Conservation (phyloP, 2,329 filamentous ascomycete species). For the Trichoderma brevicompactum region DNA sequence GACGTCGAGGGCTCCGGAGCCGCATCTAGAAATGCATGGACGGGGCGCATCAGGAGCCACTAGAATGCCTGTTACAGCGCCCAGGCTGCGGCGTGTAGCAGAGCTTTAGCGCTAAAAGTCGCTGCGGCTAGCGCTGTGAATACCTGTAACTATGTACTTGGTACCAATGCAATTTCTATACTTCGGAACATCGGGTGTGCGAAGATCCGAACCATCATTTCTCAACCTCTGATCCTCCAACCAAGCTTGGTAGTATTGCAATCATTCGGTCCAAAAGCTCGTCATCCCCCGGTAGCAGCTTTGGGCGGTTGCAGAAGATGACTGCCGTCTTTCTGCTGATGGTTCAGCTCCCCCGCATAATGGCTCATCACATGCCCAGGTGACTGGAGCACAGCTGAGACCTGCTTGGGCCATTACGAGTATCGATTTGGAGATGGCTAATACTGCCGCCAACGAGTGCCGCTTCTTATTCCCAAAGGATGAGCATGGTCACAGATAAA, state of each 20-base stretch:
- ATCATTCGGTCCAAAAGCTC: not conserved
- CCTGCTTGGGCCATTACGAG: slow-evolving; percentile 1
- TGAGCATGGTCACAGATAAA: not conserved
- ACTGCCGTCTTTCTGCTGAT: not conserved
- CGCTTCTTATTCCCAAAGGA: not conserved
- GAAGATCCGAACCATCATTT: not conserved
- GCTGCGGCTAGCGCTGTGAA: slow-evolving; percentile 2
- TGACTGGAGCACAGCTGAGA: not conserved
- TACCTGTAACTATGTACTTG: too few species aligned
- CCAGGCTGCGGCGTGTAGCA: not conserved
- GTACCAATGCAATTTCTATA: not conserved
- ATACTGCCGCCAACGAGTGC: not conserved
- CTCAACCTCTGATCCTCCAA: not conserved
- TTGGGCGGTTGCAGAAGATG: not conserved
- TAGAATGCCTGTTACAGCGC: not conserved
- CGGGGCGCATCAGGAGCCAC: not conserved
- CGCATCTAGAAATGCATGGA: not conserved
- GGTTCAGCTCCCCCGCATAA: slow-evolving; percentile 4
- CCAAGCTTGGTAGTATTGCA: too few species aligned
- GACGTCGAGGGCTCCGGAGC: slow-evolving; percentile 5
- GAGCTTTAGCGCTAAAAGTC: not conserved
- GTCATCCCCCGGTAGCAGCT: not conserved
- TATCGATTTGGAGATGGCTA: not conserved
- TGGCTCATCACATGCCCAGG: slow-evolving; percentile 6
- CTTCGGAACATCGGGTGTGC: slow-evolving; percentile 6